A percentile compares a stretch with the other conserved stretches of the same genome.
Conservation (phyloP, 2,329 filamentous ascomycete genomes). For the Hymenoscyphus repandus region DNA sequence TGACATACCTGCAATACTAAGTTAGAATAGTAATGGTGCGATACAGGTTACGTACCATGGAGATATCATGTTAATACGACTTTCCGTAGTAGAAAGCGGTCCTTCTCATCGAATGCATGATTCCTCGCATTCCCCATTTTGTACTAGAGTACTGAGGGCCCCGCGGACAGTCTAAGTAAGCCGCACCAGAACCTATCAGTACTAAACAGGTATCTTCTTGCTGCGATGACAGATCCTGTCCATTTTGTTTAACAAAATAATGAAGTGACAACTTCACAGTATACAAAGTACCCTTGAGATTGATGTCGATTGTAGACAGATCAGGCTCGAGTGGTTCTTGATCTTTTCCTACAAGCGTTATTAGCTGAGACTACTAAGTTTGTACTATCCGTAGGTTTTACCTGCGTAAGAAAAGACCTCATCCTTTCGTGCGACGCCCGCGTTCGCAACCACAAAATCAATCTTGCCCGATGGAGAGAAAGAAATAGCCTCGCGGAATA, state of each 20-base stretch:
- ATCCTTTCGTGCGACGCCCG: slow-evolving; percentile 30
- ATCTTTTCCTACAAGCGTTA: slow-evolving; percentile 11
- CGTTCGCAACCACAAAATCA: slow-evolving; percentile 32
- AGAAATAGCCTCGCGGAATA: slow-evolving; percentile 25
- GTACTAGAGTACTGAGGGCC: slow-evolving; percentile 32
- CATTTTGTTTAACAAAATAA: slow-evolving; percentile 18
- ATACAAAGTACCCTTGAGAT: slow-evolving; percentile 28
- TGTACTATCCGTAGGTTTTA: slow-evolving; percentile 5
- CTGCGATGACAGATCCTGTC: slow-evolving; percentile 16
- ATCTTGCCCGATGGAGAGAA: slow-evolving; percentile 29
- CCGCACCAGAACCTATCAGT: slow-evolving; percentile 33
- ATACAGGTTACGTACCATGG: slow-evolving; percentile 30
- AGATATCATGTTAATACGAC: slow-evolving; percentile 34
- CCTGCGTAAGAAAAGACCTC: slow-evolving; percentile 17
- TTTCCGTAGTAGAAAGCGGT: slow-evolving; percentile 31
- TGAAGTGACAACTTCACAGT: slow-evolving; percentile 31
- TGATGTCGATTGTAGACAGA: slow-evolving; percentile 28
- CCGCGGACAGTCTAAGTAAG: slow-evolving; percentile 31
- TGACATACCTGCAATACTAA: slow-evolving; percentile 29
- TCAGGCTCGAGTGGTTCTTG: slow-evolving; percentile 27
- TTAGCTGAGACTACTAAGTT: slow-evolving; percentile 2
- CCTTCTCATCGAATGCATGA: slow-evolving; percentile 34
- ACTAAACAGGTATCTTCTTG: slow-evolving; percentile 31
- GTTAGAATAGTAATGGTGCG: neutral
- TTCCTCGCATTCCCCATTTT: slow-evolving; percentile 35